Percentiles rank a stretch among this genome's conserved stretches.
Conservation (phyloP, 1,284 basidiomycete species). For the Athelia psychrophila region DNA sequence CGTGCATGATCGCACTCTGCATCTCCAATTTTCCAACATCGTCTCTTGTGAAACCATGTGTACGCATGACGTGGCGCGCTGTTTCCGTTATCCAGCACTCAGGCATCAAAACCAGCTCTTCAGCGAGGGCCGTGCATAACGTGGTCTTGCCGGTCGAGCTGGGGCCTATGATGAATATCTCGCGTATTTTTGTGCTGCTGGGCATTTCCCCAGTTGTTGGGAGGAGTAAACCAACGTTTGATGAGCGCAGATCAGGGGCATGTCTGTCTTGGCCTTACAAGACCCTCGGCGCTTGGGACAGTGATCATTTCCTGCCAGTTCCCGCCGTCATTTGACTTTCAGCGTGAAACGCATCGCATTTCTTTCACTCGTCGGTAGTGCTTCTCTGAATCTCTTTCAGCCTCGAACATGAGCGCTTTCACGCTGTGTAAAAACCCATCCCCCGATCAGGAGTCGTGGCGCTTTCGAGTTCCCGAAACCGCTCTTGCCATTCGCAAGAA, state of each 20-base stretch:
- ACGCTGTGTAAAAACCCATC: slow-evolving; percentile 39
- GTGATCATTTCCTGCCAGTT: slow-evolving; percentile 15
- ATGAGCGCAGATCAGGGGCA: slow-evolving; percentile 13
- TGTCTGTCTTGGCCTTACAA: too few relatives aligned
- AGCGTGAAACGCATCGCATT: background rate
- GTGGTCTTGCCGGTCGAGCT: slow-evolving; percentile 63
- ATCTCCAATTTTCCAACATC: slow-evolving; percentile 50
- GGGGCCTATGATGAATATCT: slow-evolving; percentile 2
- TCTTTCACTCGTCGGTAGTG: too few relatives aligned
- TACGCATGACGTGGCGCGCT: slow-evolving; percentile 53
- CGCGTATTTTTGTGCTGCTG: slow-evolving; percentile 8
- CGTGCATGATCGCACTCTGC: slow-evolving; percentile 58
- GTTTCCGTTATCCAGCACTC: slow-evolving; percentile 51
- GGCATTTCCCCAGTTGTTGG: background rate
- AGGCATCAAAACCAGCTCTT: slow-evolving; percentile 33
- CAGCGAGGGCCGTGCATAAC: slow-evolving; percentile 49
- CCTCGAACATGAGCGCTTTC: slow-evolving; percentile 28
- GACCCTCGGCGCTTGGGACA: slow-evolving; percentile 37
- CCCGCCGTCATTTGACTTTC: background rate
- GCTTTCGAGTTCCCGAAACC: slow-evolving; percentile 36
- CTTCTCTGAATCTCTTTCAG: too few relatives aligned
- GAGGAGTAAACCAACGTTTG: slow-evolving; percentile 36
- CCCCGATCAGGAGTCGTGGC: slow-evolving; percentile 49
- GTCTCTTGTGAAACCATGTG: slow-evolving; percentile 46
- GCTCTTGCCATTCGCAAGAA: slow-evolving; percentile 23